These are phyloP conservation scores for Fusarium circinatum DNA, from an alignment of 2,329 filamentous ascomycete genomes.

Conservation along the genomic window DNA sequence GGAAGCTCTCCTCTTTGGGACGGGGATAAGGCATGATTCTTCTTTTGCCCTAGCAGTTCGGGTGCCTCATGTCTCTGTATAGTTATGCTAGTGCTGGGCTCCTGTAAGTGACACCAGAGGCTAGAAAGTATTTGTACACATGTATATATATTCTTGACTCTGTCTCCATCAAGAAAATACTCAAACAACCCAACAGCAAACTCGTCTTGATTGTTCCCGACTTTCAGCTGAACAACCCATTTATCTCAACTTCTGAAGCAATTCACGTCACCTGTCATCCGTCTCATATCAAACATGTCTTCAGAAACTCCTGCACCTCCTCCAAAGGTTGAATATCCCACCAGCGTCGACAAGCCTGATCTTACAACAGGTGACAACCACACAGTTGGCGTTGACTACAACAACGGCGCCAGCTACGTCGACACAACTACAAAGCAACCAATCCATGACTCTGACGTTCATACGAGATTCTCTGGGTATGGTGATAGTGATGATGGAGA, in stretches of 20 bases:
- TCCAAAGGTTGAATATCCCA: background rate
- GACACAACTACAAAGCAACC: background rate
- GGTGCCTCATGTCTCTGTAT: background rate
- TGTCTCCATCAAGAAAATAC: fast-evolving
- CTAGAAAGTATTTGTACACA: background rate
- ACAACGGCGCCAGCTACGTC: background rate
- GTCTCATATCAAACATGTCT: background rate
- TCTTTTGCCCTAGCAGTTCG: background rate
- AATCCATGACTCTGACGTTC: background rate
- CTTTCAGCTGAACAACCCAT: no score
- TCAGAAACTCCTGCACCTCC: background rate
- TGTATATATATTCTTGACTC: background rate
- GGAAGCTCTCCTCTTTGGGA: background rate
- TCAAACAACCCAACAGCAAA: background rate
- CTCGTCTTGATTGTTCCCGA: no score
- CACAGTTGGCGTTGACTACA: background rate
- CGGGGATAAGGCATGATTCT: background rate
- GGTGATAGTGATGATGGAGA: background rate
- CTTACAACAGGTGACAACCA: background rate
- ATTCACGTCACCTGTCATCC: background rate
- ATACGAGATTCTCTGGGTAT: background rate
- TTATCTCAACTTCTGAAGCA: no score
- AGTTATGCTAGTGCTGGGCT: no score
- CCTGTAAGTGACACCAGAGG: background rate
- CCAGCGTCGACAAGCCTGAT: background rate